phyloP scores from a whole-genome alignment of 140 eudicot species.

The Cichorium intybus region DNA sequence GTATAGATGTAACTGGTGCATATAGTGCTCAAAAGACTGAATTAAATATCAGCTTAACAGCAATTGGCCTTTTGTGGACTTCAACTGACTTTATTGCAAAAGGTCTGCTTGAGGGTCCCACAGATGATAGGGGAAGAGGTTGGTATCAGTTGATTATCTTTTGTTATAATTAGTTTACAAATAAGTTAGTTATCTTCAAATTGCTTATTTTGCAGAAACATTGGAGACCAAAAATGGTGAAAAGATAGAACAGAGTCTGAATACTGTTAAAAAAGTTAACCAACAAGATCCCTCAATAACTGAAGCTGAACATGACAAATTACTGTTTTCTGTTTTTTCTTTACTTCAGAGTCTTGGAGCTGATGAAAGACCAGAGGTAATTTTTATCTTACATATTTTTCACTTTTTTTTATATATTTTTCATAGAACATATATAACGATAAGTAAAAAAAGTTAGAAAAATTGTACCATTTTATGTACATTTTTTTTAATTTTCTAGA shows the following conservation, averaged over 20 bases:
- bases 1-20: constrained; percentile 98
- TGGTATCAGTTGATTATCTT: constrained; percentile 14
- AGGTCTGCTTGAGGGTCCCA: constrained; percentile 42
- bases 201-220: constrained; percentile 28
- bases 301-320: constrained; percentile 61
- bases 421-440: too few relatives aligned
- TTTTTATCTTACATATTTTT: too few relatives aligned
- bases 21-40: constrained; percentile 92
- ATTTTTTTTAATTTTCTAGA: too few relatives aligned
- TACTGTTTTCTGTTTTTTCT: constrained; percentile 77
- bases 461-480: too few relatives aligned
- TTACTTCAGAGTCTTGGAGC: constrained; percentile 87
- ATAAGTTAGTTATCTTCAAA: background rate
- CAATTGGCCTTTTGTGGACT: constrained; percentile 93
- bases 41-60: constrained; percentile 93
- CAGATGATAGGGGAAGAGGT: constrained; percentile 59
- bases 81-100: constrained; percentile 92
- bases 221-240: constrained; percentile 35
- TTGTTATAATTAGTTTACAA: background rate
- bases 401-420: too few relatives aligned
- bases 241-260: constrained; percentile 32
- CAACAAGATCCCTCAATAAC: constrained; percentile 36
- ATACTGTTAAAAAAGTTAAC: constrained; percentile 22
- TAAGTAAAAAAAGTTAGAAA: too few relatives aligned
- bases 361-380: constrained; percentile 99